Conservation (phyloP, 441 rosid genomes). For the Syzygium malaccense region DNA sequence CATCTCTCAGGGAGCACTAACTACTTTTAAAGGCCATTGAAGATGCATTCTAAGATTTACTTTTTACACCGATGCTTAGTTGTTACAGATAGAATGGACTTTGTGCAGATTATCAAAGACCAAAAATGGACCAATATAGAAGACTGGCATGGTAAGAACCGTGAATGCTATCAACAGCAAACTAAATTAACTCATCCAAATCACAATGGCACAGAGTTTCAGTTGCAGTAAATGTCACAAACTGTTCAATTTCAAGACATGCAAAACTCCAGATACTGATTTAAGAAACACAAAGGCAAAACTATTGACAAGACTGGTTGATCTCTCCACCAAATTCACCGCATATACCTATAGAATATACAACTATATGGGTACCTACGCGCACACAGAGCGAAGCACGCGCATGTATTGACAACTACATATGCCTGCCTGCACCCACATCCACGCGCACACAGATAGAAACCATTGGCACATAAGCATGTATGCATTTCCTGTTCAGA, state of each 20-base stretch:
- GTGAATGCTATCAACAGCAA: not conserved
- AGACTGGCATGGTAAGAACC: not conserved
- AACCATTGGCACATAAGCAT: not conserved
- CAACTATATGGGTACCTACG: not conserved
- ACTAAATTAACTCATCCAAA: not conserved
- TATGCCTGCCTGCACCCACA: not conserved
- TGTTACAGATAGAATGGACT: not conserved
- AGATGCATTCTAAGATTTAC: not conserved
- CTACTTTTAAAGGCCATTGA: not conserved
- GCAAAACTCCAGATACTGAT: not conserved
- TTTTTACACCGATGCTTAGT: not conserved
- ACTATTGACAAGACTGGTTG: not conserved
- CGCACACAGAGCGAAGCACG: not conserved
- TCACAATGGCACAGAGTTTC: not conserved
- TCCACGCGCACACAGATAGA: not conserved
- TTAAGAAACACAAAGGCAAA: not conserved
- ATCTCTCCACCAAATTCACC: not conserved
- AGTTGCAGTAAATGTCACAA: not conserved
- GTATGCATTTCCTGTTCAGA: not conserved
- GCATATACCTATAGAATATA: not conserved
- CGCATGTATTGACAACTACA: not conserved
- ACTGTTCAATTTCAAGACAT: not conserved
- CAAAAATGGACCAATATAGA: not conserved
- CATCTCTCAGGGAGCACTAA: not conserved
- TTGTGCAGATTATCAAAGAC: not conserved